Base-by-base conservation (phyloP, 495 filamentous ascomycete species). In the Cenococcum geophilum region DNA sequence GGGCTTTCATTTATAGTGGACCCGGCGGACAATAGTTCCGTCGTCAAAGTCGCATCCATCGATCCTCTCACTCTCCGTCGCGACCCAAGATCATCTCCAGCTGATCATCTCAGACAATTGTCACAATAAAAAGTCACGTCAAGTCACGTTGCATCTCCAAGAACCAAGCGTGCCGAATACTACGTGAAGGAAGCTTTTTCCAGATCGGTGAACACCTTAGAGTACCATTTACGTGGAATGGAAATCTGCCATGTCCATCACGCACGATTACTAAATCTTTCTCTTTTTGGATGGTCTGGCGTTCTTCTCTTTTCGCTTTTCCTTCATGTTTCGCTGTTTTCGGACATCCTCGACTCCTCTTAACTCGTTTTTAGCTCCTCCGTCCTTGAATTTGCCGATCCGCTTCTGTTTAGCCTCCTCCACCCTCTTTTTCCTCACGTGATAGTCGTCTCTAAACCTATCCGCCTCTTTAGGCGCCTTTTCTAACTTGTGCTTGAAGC, bases 381-480 rank as follows among this genome's bases (percentile, higher is more conserved):
- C 85, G 55, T 86, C 82, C 68, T 76, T 82, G 61, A 88, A 91
- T 62, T 82, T 82, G 35, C 86, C 85, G 36, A 89, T 79, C 18
- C 89, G 80, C 76, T 88, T 89, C 76, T 96, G 88, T 75, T 86
- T 87, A 32, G 95, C 92, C 67, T 90, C 91, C 9, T 82, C 84
- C 32, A 89, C 87, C 73, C 86, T 85, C 85, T 92, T 91, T 85
- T 93, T 96, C 79, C 86, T 84, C 73, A 83, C 83, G 67, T 96
- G 81, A 71, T 86, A 98, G 73, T 98, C 92, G 71, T 89, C 87
- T 47, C 93, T 78, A 68, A 82, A 89, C 73, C 88, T 91, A 77
- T 98, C 93, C 8, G 93, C 89, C 60, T 86, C 84, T 78, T 97
- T 97, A 59, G 95, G 92, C 60, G 91, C 90, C 76, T 82, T 83